Conservation (phyloP, 257 asterid genomes). For the Gentiana straminea region DNA sequence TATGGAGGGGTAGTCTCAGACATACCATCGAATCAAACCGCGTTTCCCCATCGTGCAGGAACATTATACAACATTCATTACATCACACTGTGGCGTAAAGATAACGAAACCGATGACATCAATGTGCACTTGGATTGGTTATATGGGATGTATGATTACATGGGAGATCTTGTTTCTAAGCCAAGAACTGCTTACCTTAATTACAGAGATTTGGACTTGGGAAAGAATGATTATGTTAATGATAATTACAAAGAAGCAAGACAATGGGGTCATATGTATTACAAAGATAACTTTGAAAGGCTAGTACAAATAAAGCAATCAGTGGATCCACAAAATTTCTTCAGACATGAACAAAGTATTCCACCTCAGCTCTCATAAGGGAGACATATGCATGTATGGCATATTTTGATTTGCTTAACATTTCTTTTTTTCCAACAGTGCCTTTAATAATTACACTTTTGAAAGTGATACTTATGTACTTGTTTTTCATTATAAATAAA, state of each 20-base stretch:
- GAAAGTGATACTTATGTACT: too few relatives aligned
- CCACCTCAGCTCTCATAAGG: constrained; percentile 10
- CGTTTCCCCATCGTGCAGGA: constrained; percentile 57
- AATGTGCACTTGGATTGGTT: constrained; percentile 30
- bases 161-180: constrained; percentile 37
- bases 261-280: constrained; percentile 48
- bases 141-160: constrained; percentile 19
- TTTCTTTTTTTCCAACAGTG: too few relatives aligned
- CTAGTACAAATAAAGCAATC: constrained; percentile 29
- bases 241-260: constrained; percentile 27
- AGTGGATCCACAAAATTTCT: constrained; percentile 47
- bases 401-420: too few relatives aligned
- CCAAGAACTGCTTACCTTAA: constrained; percentile 56
- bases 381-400: constrained; percentile 1
- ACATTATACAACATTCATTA: constrained; percentile 42
- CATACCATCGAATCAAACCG: constrained; percentile 22
- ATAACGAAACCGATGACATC: background rate
- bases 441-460: too few relatives aligned
- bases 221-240: constrained; percentile 15
- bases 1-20: constrained; percentile 45
- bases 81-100: constrained; percentile 35
- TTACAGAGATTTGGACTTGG: constrained; percentile 54
- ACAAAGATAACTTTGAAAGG: constrained; percentile 32
- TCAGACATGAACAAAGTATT: constrained; percentile 51
- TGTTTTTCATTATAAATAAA: too few relatives aligned